These are phyloP conservation scores for Aeschynomene evenia DNA, from an alignment of 306 rosid genomes.

Conservation along the genomic window DNA sequence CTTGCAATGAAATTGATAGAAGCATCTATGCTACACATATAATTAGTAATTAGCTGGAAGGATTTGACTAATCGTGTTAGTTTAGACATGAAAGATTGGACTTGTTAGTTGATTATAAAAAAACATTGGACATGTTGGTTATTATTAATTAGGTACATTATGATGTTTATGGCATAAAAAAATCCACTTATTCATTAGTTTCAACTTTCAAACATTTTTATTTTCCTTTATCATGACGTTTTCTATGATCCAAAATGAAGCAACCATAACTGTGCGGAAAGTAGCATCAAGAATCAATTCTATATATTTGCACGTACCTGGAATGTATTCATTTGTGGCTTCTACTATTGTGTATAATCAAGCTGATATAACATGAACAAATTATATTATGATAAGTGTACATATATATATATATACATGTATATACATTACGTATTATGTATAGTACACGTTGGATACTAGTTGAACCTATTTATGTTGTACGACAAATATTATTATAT, in stretches of 20 bases:
- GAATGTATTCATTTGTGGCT: neutral
- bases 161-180: neutral
- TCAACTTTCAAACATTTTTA: neutral
- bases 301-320: neutral
- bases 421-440: too few species aligned
- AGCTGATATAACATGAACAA: too few species aligned
- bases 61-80: neutral
- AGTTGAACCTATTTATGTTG: too few species aligned
- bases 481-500: too few species aligned
- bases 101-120: too few species aligned
- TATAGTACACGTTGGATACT: too few species aligned
- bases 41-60: too few species aligned
- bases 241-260: neutral
- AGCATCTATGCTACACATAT: neutral
- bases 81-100: neutral
- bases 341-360: too few species aligned
- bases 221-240: neutral
- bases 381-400: too few species aligned
- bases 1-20: neutral
- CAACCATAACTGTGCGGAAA: neutral
- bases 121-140: neutral
- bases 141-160: neutral
- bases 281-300: neutral
- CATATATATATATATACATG: too few species aligned
- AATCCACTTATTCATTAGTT: neutral